Conservation (phyloP, 306 rosid genomes). For the cucumber (Cucumis sativus) region DNA sequence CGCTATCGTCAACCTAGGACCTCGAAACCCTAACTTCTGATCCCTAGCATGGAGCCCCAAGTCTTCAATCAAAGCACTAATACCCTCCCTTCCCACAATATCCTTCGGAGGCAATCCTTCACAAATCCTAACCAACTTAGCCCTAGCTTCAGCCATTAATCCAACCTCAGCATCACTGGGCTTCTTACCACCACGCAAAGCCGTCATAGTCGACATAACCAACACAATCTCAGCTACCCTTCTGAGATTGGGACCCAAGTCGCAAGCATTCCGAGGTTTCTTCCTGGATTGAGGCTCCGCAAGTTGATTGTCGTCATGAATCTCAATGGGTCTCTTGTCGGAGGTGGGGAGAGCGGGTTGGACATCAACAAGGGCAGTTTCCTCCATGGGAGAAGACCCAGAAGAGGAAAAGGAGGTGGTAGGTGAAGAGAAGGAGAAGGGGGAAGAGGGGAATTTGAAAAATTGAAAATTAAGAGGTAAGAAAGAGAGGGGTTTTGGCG, state of each 20-base stretch:
- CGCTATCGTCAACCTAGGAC: slow-evolving; percentile 57
- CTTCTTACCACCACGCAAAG: slow-evolving; percentile 52
- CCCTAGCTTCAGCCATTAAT: slow-evolving; percentile 76
- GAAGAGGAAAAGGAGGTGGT: not conserved
- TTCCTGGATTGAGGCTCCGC: slow-evolving; percentile 25
- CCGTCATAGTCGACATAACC: slow-evolving; percentile 68
- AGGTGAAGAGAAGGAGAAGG: slow-evolving; percentile 8
- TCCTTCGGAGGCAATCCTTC: slow-evolving; percentile 68
- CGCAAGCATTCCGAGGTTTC: slow-evolving; percentile 35
- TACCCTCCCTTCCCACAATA: slow-evolving; percentile 53
- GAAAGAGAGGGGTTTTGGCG: slow-evolving; percentile 21
- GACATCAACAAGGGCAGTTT: not conserved
- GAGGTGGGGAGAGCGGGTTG: slow-evolving; percentile 4
- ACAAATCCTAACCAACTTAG: slow-evolving; percentile 52
- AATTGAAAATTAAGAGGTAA: slow-evolving; percentile 10
- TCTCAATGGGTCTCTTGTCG: slow-evolving; percentile 29
- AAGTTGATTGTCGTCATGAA: slow-evolving; percentile 21
- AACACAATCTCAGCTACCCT: slow-evolving; percentile 89
- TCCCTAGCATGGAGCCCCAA: slow-evolving; percentile 69
- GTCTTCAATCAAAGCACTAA: slow-evolving; percentile 65
- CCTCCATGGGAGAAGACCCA: slow-evolving; percentile 15
- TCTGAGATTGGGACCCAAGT: slow-evolving; percentile 24
- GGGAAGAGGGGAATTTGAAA: slow-evolving; percentile 12
- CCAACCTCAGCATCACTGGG: slow-evolving; percentile 56
- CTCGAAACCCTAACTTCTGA: slow-evolving; percentile 72